Conservation (phyloP, 331 rosid genomes). For the Prunus yedoensis region DNA sequence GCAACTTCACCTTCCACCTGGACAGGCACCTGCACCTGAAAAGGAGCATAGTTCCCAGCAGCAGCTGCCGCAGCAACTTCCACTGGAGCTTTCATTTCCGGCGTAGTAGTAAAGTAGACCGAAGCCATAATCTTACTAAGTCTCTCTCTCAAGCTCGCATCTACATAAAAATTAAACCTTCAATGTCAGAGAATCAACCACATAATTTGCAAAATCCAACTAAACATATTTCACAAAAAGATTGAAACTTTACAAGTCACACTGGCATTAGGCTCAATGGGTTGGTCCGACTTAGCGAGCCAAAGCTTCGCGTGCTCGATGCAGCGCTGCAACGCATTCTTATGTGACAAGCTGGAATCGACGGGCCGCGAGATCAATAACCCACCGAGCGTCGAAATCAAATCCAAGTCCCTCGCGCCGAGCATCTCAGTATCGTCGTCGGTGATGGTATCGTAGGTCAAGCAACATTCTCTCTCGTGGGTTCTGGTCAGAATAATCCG, state of each 20-base stretch:
- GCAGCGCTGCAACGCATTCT: constrained; percentile 72
- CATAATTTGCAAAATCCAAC: background rate
- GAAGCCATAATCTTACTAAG: constrained; percentile 82
- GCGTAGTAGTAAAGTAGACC: constrained; percentile 73
- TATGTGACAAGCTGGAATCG: constrained; percentile 77
- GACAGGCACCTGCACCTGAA: constrained; percentile 56
- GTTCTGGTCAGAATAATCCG: constrained; percentile 87
- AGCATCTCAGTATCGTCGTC: constrained; percentile 96
- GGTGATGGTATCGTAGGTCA: constrained; percentile 89
- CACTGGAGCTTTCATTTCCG: constrained; percentile 81
- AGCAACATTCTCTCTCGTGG: constrained; percentile 88
- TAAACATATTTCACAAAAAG: background rate
- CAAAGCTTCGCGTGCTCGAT: constrained; percentile 83
- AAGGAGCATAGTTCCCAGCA: constrained; percentile 67
- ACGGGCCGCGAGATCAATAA: constrained; percentile 72
- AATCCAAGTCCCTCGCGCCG: constrained; percentile 79
- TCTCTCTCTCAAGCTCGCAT: constrained; percentile 77
- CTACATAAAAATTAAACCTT: constrained; percentile 33
- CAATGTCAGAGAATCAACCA: background rate
- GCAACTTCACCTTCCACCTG: constrained; percentile 51
- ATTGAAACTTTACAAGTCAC: constrained; percentile 52
- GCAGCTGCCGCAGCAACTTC: constrained; percentile 79
- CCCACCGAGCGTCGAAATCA: constrained; percentile 60
- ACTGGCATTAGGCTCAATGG: constrained; percentile 57
- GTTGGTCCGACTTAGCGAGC: constrained; percentile 63